These are phyloP conservation scores for Bipolaris victoriae DNA, from an alignment of 2,329 filamentous ascomycete genomes.

Conservation along the genomic window DNA sequence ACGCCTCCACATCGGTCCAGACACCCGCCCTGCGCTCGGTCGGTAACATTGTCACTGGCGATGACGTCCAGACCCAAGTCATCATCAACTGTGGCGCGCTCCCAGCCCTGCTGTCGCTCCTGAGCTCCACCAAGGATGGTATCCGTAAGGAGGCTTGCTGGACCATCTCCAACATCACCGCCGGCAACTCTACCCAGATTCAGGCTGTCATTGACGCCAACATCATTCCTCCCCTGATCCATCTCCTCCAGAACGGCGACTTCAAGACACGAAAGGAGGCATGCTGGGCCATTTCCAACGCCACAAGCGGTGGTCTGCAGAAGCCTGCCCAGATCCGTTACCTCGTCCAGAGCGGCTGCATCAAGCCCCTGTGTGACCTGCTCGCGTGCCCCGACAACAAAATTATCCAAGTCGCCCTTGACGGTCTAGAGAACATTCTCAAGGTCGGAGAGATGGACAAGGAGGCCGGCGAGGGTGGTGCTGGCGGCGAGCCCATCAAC, in stretches of 20 bases:
- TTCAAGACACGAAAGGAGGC: slow-evolving; percentile 99
- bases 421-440: slow-evolving; percentile 97
- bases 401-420: slow-evolving; percentile 98
- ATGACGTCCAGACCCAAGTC: slow-evolving; percentile 98
- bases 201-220: slow-evolving; percentile 96
- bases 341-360: slow-evolving; percentile 90
- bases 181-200: slow-evolving; percentile 96
- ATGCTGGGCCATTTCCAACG: slow-evolving; percentile 99
- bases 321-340: slow-evolving; percentile 99
- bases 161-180: slow-evolving; percentile 99
- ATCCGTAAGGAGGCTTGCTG: slow-evolving; percentile 99
- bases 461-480: slow-evolving; percentile 72
- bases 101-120: slow-evolving; percentile 86
- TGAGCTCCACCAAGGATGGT: slow-evolving; percentile 97
- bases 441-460: slow-evolving; percentile 99
- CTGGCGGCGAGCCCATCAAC: slow-evolving; percentile 77
- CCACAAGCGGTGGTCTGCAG: slow-evolving; percentile 94
- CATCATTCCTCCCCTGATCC: slow-evolving; percentile 94
- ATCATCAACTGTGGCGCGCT: slow-evolving; percentile 98
- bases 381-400: slow-evolving; percentile 98
- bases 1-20: slow-evolving; percentile 97
- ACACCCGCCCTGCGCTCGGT: slow-evolving; percentile 96
- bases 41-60: slow-evolving; percentile 97
- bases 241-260: slow-evolving; percentile 93
- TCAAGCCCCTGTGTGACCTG: slow-evolving; percentile 95